Percentiles rank a stretch among this genome's conserved stretches.
Conservation (phyloP, 495 filamentous ascomycete species). For the Annulohypoxylon stygium region DNA sequence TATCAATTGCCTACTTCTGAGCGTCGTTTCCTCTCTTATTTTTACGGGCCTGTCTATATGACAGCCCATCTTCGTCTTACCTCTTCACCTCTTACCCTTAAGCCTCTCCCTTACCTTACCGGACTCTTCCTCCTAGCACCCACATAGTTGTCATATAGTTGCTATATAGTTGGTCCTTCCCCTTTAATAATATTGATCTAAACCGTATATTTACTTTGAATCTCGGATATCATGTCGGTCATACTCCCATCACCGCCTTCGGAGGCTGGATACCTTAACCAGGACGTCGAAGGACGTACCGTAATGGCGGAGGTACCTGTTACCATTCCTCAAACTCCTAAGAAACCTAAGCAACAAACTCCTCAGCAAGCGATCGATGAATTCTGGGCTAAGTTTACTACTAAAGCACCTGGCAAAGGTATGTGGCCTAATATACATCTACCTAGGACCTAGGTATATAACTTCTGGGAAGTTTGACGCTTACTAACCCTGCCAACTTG, state of each 20-base stretch:
- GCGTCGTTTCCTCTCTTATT: slow-evolving; percentile 7
- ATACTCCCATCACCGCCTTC: slow-evolving; percentile 26
- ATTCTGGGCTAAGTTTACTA: slow-evolving; percentile 84
- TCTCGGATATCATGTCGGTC: slow-evolving; percentile 34
- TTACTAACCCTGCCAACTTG: slow-evolving; percentile 5
- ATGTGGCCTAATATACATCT: slow-evolving; percentile 21
- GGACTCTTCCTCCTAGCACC: not conserved
- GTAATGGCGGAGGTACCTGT: slow-evolving; percentile 45
- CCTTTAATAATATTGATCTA: not conserved
- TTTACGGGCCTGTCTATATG: not conserved
- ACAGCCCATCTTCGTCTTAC: not conserved
- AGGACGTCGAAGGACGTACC: slow-evolving; percentile 36
- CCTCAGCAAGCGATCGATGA: slow-evolving; percentile 80
- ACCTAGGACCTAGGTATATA: not conserved
- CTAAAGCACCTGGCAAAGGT: slow-evolving; percentile 70
- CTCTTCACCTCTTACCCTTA: not conserved
- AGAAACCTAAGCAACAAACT: slow-evolving; percentile 58
- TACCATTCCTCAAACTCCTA: slow-evolving; percentile 27
- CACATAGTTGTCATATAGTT: not conserved
- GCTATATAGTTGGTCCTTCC: slow-evolving; percentile 2
- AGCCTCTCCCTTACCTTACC: not conserved
- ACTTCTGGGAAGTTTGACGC: not conserved
- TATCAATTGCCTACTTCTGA: not conserved
- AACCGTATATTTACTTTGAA: not conserved
- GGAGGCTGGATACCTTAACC: slow-evolving; percentile 36